phyloP scores from a whole-genome alignment of 139 green algal genomes.

The Chlamydomonas schloesseri region DNA sequence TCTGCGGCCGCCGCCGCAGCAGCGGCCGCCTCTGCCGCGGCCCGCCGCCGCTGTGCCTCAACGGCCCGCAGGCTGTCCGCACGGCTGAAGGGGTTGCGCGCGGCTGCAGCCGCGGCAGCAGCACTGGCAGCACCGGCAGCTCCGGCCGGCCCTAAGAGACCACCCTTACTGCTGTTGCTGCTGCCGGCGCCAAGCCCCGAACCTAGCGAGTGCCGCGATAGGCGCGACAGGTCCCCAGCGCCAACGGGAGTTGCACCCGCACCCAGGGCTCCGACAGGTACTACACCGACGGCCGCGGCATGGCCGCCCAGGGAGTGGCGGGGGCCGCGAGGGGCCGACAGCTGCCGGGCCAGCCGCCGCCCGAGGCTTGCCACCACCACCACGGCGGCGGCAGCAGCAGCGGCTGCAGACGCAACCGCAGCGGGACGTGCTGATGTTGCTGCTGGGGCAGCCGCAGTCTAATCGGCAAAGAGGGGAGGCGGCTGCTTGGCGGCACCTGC shows the following conservation, averaged over 20 bases:
- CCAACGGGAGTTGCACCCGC: no score
- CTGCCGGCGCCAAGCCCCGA: not conserved
- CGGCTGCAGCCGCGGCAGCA: not conserved
- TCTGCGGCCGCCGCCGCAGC: not conserved
- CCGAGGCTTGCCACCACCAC: constrained; percentile 7
- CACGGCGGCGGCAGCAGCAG: not conserved
- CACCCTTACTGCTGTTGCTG: no score
- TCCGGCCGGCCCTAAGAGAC: no score
- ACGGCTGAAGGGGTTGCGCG: constrained; percentile 16
- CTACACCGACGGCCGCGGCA: no score
- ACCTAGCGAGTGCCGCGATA: no score
- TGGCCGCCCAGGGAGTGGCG: no score
- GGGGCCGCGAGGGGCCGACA: not conserved
- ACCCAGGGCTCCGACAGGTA: not conserved
- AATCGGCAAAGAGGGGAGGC: no score
- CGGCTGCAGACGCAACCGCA: not conserved
- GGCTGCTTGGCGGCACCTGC: no score
- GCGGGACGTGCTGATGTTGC: no score
- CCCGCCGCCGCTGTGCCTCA: not conserved
- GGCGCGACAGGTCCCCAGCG: no score
- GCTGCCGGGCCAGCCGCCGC: not conserved
- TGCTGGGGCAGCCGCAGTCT: not conserved
- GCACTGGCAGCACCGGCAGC: no score
- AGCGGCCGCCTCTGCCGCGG: not conserved
- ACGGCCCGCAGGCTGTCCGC: not conserved